Evolutionary conservation across 495 filamentous ascomycete genomes (phyloP).

Genomic region (Cercophora scortea): DNA sequence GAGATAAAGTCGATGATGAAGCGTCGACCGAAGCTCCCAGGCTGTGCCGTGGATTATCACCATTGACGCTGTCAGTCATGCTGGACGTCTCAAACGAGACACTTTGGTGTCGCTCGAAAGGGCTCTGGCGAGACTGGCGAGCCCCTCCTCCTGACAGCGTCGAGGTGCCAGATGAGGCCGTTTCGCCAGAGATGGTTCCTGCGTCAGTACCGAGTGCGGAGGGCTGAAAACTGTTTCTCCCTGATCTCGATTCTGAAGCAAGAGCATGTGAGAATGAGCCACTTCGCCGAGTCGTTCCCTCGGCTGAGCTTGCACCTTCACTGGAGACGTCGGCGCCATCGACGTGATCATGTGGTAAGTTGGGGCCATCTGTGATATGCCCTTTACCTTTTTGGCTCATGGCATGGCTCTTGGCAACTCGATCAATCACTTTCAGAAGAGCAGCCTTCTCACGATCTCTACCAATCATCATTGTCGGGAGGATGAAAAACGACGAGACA

Average conservation of each 20-base stretch:
- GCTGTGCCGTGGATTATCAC: constrained; percentile 23
- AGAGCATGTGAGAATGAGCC: constrained; percentile 40
- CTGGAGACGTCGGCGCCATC: constrained; percentile 46
- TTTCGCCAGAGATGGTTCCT: constrained; percentile 26
- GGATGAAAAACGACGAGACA: constrained; percentile 77
- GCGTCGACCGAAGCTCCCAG: constrained; percentile 18
- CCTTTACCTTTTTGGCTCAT: constrained; percentile 36
- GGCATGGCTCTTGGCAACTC: constrained; percentile 53
- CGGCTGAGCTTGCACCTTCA: constrained; percentile 40
- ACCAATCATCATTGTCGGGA: constrained; percentile 73
- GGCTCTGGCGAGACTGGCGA: constrained; percentile 14
- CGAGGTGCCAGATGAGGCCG: constrained; percentile 27
- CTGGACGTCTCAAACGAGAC: constrained; percentile 26
- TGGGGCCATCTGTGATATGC: constrained; percentile 42
- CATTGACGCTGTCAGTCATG: constrained; percentile 20
- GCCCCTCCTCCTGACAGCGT: constrained; percentile 13
- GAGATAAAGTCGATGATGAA: constrained; percentile 30
- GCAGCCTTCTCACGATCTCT: constrained; percentile 60
- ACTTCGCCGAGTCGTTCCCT: constrained; percentile 30
- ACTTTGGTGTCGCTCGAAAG: constrained; percentile 30
- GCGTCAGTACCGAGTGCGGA: constrained; percentile 22
- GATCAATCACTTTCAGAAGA: constrained; percentile 65
- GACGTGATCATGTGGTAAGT: constrained; percentile 45
- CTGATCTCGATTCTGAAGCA: constrained; percentile 38
- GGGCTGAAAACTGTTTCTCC: constrained; percentile 29